Evolutionary conservation across 441 rosid species (phyloP), one percentile per base, ranked within the genome.

Genomic region (Mallotus repandus): DNA sequence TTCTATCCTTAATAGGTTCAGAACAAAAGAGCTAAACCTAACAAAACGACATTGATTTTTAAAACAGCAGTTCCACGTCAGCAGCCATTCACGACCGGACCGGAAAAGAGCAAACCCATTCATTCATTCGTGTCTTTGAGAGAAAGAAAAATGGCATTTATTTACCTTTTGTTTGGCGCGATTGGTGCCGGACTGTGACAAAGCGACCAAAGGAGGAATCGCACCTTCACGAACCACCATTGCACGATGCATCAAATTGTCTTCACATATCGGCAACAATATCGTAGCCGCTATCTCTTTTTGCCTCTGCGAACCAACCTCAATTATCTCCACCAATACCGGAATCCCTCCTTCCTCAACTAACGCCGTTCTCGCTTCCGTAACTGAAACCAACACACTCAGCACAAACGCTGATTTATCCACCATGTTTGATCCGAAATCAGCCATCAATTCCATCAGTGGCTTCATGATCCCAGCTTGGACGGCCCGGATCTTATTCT

Each of bases 331-430:
- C 61, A 90, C 97, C 80, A 91, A 76, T 66, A 95, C 99, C 46
- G 99, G 98, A n/a, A 95, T 86, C 43, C 97, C 98, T 0, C 89
- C 96, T 80, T 91, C 98, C 46, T 89, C 94, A 19, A 95, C 99
- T 9, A 91, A 69, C 60, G 96, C 86, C 65, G 87, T 73, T 71
- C 80, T 89, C 7, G 95, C 95, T 74, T 95, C 98, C 75, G 88
- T 82, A 43, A 80, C 78, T 10, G 86, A 77, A 65, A 87, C 85
- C 65, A 95, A 57, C 61, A 84, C 67, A 71, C 82, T 88, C 89
- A 90, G 54, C 18, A 95, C 94, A 68, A 75, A 93, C 4, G 89
- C 98, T 22, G 97, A 89, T 75, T 95, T 95, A 75, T 95, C 99
- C 49, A 93, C 97, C 99, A 95, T 95, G 85, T 82, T 90, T n/a